Evolutionary conservation across 345 rosid genomes (phyloP).

Genomic region (Acer saccharum): DNA sequence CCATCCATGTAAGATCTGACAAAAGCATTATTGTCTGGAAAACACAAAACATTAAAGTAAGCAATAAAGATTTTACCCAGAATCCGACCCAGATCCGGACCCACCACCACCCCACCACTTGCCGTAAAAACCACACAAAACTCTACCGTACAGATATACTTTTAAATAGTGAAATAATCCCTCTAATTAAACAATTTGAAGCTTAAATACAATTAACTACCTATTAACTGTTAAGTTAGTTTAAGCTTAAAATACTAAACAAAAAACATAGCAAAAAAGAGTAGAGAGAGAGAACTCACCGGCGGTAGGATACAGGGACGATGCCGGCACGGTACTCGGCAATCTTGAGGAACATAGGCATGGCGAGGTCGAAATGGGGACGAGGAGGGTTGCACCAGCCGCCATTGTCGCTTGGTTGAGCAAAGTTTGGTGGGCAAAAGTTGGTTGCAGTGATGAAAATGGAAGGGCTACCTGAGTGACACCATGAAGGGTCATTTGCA

Average conservation of each 20-base stretch:
- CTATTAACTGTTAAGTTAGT: not conserved
- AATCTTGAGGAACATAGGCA: conserved; percentile 63
- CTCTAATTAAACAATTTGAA: too few relatives aligned
- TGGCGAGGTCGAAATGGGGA: conserved; percentile 55
- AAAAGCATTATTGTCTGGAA: not conserved
- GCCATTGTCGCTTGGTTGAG: conserved; percentile 48
- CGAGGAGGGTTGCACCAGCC: conserved; percentile 72
- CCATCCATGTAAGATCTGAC: not conserved
- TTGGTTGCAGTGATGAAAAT: conserved; percentile 52
- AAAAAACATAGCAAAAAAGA: conserved; percentile 8
- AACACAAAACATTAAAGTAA: not conserved
- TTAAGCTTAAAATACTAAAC: not conserved
- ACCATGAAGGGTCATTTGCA: conserved; percentile 43
- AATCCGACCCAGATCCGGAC: not conserved
- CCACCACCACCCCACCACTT: conserved; percentile 17
- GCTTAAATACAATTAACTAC: too few relatives aligned
- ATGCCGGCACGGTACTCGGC: conserved; percentile 63
- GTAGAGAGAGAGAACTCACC: conserved; percentile 26
- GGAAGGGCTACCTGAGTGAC: conserved; percentile 47
- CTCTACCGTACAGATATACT: too few relatives aligned
- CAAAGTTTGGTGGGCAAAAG: conserved; percentile 56
- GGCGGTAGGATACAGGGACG: conserved; percentile 50
- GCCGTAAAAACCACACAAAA: not conserved
- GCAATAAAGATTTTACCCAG: not conserved
- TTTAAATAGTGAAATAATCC: not conserved